These are phyloP conservation scores for Talaromyces sp. DNA, from an alignment of 2,329 filamentous ascomycete genomes.

Conservation along the genomic window DNA sequence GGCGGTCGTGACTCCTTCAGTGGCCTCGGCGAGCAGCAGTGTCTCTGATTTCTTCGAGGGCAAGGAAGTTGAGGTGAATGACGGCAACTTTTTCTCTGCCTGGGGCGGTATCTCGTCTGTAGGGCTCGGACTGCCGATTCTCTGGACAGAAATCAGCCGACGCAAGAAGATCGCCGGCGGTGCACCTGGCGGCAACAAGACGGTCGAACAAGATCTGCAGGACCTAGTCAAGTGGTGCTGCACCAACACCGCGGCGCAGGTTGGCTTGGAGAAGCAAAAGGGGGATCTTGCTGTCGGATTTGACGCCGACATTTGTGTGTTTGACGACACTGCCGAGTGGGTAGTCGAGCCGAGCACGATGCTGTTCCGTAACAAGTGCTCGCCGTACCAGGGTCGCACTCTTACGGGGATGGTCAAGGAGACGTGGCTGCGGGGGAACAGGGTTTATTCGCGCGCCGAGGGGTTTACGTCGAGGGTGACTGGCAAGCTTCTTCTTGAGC, in stretches of 20 bases:
- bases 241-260: constrained; percentile 78
- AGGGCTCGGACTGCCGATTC: constrained; percentile 82
- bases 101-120: constrained; percentile 97
- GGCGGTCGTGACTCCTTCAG: constrained; percentile 7
- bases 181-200: constrained; percentile 29
- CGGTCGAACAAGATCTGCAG: constrained; percentile 52
- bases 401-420: constrained; percentile 74
- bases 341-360: constrained; percentile 70
- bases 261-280: constrained; percentile 75
- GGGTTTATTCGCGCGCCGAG: constrained; percentile 66
- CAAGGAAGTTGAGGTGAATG: constrained; percentile 29
- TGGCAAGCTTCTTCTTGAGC: constrained; percentile 36
- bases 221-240: constrained; percentile 85
- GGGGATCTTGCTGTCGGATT: constrained; percentile 75
- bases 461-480: constrained; percentile 34
- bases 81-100: constrained; percentile 87
- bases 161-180: constrained; percentile 42
- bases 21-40: constrained; percentile 9
- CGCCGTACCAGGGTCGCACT: constrained; percentile 76
- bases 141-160: constrained; percentile 70
- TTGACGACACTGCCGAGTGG: constrained; percentile 79
- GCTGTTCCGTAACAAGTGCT: constrained; percentile 92
- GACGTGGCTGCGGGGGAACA: constrained; percentile 76
- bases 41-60: constrained; percentile 20
- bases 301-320: constrained; percentile 88